These are phyloP conservation scores for Magnaporthales sp. DNA, from an alignment of 2,329 filamentous ascomycete species.

Conservation along the genomic window DNA sequence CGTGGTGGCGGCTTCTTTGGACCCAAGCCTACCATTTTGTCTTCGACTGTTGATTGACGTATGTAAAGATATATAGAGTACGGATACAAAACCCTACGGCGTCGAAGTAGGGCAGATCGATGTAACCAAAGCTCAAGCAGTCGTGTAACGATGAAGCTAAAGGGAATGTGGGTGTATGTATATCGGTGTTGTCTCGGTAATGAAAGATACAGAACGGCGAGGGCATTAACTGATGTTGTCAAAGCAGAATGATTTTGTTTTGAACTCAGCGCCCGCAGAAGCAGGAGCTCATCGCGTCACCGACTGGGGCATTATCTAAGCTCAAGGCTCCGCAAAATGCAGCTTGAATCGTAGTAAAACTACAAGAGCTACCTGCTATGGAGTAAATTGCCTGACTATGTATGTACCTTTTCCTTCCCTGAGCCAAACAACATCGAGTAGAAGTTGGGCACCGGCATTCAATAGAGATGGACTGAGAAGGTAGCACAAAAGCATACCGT, in stretches of 20 bases:
- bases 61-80: not conserved
- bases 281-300: not conserved
- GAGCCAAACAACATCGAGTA: not conserved
- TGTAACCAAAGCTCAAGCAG: not conserved
- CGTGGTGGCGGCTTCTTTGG: conserved; percentile 58
- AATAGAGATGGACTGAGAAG: not conserved
- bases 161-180: not conserved
- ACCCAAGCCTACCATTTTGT: conserved; percentile 53
- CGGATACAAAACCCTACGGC: not conserved
- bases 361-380: not conserved
- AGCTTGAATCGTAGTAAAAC: not conserved
- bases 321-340: not conserved
- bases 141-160: not conserved
- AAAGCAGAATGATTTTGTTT: not conserved
- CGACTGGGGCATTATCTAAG: not conserved
- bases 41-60: not conserved
- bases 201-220: not conserved
- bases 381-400: not conserved
- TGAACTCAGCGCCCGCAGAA: not conserved
- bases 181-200: not conserved
- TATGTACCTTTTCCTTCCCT: not conserved
- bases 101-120: not conserved
- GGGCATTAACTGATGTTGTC: not conserved
- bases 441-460: not conserved
- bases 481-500: not conserved